Percentiles rank a stretch among this genome's conserved stretches.
phyloP scores from a whole-genome alignment of 192 early-diverging fungal genomes.

The Coemansia sp. region DNA sequence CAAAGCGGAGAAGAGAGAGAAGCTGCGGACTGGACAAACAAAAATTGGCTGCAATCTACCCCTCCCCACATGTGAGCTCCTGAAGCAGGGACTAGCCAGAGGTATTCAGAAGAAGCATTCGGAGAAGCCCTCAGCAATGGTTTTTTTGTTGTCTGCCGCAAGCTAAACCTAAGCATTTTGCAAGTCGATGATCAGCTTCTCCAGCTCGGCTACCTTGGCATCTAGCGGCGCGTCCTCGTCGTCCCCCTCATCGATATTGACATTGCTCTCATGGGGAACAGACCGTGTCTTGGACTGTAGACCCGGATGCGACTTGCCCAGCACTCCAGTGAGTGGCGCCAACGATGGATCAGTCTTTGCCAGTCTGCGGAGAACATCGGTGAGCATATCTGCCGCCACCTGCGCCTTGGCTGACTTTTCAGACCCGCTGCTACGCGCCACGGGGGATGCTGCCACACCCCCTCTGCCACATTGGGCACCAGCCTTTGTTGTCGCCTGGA shows the following conservation, averaged over 20 bases:
- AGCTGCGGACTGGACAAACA: neutral
- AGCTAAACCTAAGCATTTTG: conserved; percentile 11
- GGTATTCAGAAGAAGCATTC: too few relatives aligned
- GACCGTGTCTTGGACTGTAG: neutral
- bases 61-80: neutral
- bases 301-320: conserved; percentile 1
- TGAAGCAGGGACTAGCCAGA: neutral
- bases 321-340: conserved; percentile 13
- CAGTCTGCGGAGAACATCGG: conserved; percentile 40
- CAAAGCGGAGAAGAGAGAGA: neutral
- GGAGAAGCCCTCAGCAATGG: too few relatives aligned
- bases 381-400: conserved; percentile 42
- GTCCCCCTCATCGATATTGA: neutral
- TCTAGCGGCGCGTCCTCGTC: conserved; percentile 30
- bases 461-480: neutral
- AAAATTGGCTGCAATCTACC: neutral
- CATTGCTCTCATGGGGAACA: neutral
- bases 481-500: neutral
- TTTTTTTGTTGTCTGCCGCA: neutral
- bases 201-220: conserved; percentile 47
- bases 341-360: conserved; percentile 29
- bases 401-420: conserved; percentile 43
- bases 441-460: neutral
- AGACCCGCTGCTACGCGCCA: neutral
- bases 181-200: conserved; percentile 42